Base-by-base conservation (phyloP, 352 stramenopile species). In the Phytophthora colocasiae region DNA sequence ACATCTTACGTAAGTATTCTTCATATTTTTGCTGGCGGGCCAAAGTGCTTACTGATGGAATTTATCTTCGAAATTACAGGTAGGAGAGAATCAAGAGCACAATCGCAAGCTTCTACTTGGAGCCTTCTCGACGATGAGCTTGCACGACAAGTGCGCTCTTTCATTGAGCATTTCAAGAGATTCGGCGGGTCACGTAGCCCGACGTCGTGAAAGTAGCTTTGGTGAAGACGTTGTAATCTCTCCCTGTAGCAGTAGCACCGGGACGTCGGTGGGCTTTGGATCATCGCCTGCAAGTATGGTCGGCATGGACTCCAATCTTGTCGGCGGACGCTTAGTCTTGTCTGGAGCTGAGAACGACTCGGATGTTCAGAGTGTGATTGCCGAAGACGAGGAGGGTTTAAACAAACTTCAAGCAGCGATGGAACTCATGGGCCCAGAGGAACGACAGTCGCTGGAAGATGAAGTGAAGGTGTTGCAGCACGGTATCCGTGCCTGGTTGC, bases 111-210 rank as follows among this genome's bases (percentile, higher is more conserved):
- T 96, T 15, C 47, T 96, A 3, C 75, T 96, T 32, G 86, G 86
- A 2, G 88, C 88, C 3, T 96, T 96, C 63, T 96, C 88, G 8
- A 93, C 85, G 0, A 95, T 96, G 88, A 96, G 88, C 74, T 73
- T 96, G 43, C 88, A 94, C 39, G 88, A 96, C 68, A 96, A 96
- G 58, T 96, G 88, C 29, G 88, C 88, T 0, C 63, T 96, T 14
- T 93, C 88, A 8, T 66, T 96, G 19, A 90, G 84, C 47, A 91
- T 93, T 22, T 92, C 83, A n/a, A 71, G 86, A 45, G 85, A 93
- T 36, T 66, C 62, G 26, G 62, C 36, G 19, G 55, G 63, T 14
- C 57, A 77, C 17, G 58, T 58, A 54, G 56, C 64, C 22, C 72
- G 80, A 11, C 80, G 82, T 26, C 77, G 81, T 34, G 76, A 81